A percentile compares a stretch with the other conserved stretches of the same genome.
These are phyloP conservation scores for Mortierella sp. DNA, from an alignment of 371 early-diverging fungal genomes.

Conservation along the genomic window DNA sequence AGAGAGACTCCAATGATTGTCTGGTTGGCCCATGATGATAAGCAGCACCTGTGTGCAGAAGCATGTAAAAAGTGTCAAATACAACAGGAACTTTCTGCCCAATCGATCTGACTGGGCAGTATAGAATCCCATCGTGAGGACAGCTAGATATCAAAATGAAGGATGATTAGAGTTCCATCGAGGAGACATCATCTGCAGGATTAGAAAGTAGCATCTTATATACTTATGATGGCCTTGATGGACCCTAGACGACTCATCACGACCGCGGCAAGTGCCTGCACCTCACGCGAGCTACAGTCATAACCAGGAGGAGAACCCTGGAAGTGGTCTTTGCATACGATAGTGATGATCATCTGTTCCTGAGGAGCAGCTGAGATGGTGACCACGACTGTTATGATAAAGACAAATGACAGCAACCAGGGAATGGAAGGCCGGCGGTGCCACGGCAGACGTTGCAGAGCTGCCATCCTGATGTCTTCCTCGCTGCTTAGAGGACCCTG, in stretches of 20 bases:
- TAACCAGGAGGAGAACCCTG: background rate
- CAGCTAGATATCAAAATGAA: conserved; percentile 2
- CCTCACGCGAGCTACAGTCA: conserved; percentile 3
- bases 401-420: conserved; percentile 19
- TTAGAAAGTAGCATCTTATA: background rate
- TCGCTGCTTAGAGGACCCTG: no score
- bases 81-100: conserved; percentile 29
- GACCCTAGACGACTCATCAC: conserved; percentile 13
- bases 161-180: background rate
- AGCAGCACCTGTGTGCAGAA: conserved; percentile 14
- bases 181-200: no score
- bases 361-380: conserved; percentile 8
- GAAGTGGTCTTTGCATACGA: conserved; percentile 22
- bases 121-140: conserved; percentile 21
- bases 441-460: conserved; percentile 17
- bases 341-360: conserved; percentile 14
- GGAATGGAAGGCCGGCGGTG: conserved; percentile 9
- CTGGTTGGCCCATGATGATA: conserved; percentile 12
- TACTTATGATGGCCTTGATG: conserved; percentile 15
- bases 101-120: conserved; percentile 16
- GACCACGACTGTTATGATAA: conserved; percentile 4
- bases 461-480: background rate
- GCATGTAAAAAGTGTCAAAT: conserved; percentile 10
- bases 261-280: conserved; percentile 24
- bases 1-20: conserved; percentile 1